Evolutionary conservation across 495 filamentous ascomycete species (phyloP), one percentile per base, ranked within the genome.

Genomic region (Tirmania nivea): DNA sequence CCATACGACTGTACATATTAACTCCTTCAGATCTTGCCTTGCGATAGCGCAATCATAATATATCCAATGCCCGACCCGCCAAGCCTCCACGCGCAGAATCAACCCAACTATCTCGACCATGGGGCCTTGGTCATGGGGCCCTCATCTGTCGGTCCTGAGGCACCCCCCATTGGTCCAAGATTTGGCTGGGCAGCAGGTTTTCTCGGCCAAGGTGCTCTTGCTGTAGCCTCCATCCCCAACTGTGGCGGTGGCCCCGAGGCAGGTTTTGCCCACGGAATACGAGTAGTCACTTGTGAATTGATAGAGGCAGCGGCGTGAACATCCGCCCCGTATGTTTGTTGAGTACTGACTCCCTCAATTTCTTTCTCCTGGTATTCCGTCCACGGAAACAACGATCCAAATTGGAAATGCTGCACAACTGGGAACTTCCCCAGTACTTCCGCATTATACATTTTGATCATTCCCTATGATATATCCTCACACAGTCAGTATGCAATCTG

Each of bases 351-450:
- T 47, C 25, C 6, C 14, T 14, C 42, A 19, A 3, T 14, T 6
- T 14, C 14, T 47, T 47, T 19, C 19, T 14, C 14, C 14, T 5
- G 10, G 2, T n/a, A 6, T 5, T 47, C 42, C 42, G 42, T 3
- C 60, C 60, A 62, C 31, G 34, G 55, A 20, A 65, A 65, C 35
- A 65, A 59, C 48, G 73, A 75, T 14, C 92, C 90, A 66, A 99
- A 99, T 31, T 92, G 63, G 63, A 99, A 96, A 66, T 99, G 92
- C 64, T 99, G 90, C 81, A 95, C 94, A 42, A 99, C 90, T 8
- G 92, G 92, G 52, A 96, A 65, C 69, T 99, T 99, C 21, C 81
- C 77, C 47, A 99, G 69, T 0, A 99, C 88, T 66, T 99, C 92
- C 42, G 77, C 80, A 49, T 87, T 76, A 63, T 96, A 96, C 90